Conservation (phyloP, 495 filamentous ascomycete genomes). For the Penicillium arizonense region DNA sequence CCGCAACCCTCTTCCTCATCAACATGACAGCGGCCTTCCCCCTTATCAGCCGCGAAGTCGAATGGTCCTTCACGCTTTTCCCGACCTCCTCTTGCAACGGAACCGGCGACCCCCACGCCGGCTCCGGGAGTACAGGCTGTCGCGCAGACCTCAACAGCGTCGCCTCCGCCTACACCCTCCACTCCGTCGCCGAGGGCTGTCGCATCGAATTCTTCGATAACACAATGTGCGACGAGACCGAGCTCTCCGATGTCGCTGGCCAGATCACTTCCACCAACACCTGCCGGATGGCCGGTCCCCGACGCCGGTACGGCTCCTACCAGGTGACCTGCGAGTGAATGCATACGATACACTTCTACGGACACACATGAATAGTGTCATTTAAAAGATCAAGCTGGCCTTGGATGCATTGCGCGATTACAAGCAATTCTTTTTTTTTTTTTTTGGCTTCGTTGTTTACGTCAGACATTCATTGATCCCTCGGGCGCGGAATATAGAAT, state of each 20-base stretch:
- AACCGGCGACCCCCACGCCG: conserved; percentile 15
- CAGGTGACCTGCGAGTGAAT: conserved; percentile 24
- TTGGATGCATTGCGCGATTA: background rate
- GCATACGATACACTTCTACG: background rate
- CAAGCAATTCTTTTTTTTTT: background rate
- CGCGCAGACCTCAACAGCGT: conserved; percentile 22
- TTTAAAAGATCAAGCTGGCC: background rate
- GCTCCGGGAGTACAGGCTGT: conserved; percentile 26
- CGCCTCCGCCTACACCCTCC: conserved; percentile 23
- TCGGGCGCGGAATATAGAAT: background rate
- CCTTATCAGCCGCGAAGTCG: conserved; percentile 14
- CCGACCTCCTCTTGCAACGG: conserved; percentile 16
- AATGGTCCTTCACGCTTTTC: conserved; percentile 28
- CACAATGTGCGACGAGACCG: conserved; percentile 27
- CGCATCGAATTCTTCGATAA: conserved; percentile 28
- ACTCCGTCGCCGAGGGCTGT: conserved; percentile 17
- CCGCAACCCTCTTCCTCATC: conserved; percentile 3
- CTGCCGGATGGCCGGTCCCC: conserved; percentile 12
- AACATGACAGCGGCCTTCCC: conserved; percentile 19
- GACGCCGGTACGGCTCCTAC: conserved; percentile 22
- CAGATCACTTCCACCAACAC: conserved; percentile 7
- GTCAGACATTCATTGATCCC: background rate
- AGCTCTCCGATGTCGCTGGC: conserved; percentile 15
- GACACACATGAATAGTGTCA: background rate
- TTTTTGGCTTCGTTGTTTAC: background rate